Base-by-base conservation (phyloP, 495 filamentous ascomycete genomes). In the Talaromyces liani region DNA sequence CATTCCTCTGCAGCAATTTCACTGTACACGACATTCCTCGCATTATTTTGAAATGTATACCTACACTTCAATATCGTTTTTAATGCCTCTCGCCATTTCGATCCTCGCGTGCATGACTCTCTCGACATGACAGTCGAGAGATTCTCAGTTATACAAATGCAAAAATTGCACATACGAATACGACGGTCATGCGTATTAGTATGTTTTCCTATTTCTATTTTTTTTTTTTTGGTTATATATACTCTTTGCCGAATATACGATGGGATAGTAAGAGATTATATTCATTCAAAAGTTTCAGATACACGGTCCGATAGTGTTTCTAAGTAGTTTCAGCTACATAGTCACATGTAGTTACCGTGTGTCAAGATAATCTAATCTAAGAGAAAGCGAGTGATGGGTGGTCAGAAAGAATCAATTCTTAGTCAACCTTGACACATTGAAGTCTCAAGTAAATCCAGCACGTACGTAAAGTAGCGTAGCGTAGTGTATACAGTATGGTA, bases 81-180 rank as follows among this genome's bases (percentile, higher is more conserved):
- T 29, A 27, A 14, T 56, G 12, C 8, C 22, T 56, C 29, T 22
- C 18, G 9, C 51, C 16, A 20, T 16, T 56, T 22, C 49, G 24
- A 31, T 6, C 24, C 7, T 6, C 36, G 36, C 36, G 36, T 12
- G 36, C 36, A 41, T 41, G 14, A 7, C 45, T 20, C 18, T 49
- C 45, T 49, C n/a, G 45, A 18, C 39, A 36, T 36, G 33, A 10
- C 33, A 36, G 0, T 45, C 3, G 39, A 45, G 6, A 8, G n/a
- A 41, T 1, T 16, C 16, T 41, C 36, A 41, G n/a, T 49, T 20
- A 6, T 47, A 5, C 45, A 20, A 22, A 49, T 49, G n/a, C 45
- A 20, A 49, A 49, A 12, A 47, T 39, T 47, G 45, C 53, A 27
- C 53, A 56, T 56, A 56, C 53, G 53, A 27, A 56, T n/a, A 56